Base-by-base conservation (phyloP, 1,139 yeast species). In the Sugiyamaella japonica region DNA sequence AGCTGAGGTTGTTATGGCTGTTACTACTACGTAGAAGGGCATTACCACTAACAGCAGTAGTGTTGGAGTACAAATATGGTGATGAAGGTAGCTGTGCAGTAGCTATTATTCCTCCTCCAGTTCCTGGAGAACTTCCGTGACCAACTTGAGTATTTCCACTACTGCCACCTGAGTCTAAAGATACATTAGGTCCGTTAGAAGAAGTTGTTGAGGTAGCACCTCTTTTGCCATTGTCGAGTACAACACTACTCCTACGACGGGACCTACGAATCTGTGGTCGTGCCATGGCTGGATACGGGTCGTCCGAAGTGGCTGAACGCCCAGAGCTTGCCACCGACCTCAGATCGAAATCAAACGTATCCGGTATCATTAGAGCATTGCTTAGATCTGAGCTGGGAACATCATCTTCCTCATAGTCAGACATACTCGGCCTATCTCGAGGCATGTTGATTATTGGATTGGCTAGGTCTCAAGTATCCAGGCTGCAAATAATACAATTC, bases 261-360 rank as follows among this genome's bases (percentile, higher is more conserved):
- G 49, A 40, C 10, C 56, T 36, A 12, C 54, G 38, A 38, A 51
- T 47, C 28, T 51, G 55, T 9, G 55, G 56, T 17, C 53, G 42
- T 13, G 66, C 67, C 67, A 65, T 63, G 1, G 67, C 55, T 1
- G 76, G 67, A 55, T 73, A 73, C 1, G 76, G 76, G 48, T 58
- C 63, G 31, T 60, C 66, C n/a, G 44, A 34, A 7, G 42, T 10
- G 15, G 29, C 47, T 5, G 47, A 12, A 13, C 15, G 47, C 15
- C 56, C 61, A 29, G 46, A 31, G 42, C 42, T 44, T 23, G 43
- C 16, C 47, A 53, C 47, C 15, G 48, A 17, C 25, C 50, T 23
- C 17, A 53, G 38, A 46, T 49, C 48, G 29, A 39, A 29, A 31
- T 53, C 53, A 29, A 48, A 48, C n/a, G 34, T 44, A 20, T 44